A percentile compares a stretch with the other conserved stretches of the same genome.
Conservation (phyloP, 2,329 filamentous ascomycete species). For the Epichloe glyceriae region DNA sequence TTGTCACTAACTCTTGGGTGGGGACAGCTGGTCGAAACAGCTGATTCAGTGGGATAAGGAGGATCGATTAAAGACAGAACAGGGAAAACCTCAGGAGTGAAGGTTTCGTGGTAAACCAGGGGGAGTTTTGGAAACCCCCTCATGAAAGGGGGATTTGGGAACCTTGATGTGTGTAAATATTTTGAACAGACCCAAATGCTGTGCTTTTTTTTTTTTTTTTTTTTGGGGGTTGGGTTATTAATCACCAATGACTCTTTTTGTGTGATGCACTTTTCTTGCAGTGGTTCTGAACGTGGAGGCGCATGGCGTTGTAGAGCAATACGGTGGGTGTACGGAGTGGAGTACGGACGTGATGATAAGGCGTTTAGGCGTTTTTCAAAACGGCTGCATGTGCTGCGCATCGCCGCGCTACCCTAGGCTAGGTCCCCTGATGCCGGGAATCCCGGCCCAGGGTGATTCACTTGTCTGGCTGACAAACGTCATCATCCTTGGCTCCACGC, state of each 20-base stretch:
- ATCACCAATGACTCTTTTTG: background rate
- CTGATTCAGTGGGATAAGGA: constrained; percentile 32
- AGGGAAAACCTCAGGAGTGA: constrained; percentile 18
- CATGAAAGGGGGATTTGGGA: background rate
- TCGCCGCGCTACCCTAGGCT: background rate
- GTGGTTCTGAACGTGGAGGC: background rate
- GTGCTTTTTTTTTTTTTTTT: background rate
- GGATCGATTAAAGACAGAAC: constrained; percentile 23
- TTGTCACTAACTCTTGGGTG: background rate
- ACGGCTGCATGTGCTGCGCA: background rate
- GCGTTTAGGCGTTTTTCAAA: background rate
- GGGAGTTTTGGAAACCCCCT: background rate
- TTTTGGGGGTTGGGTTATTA: background rate
- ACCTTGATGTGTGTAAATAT: constrained; percentile 8
- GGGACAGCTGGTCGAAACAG: constrained; percentile 31
- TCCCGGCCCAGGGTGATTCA: background rate
- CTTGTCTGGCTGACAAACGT: constrained; percentile 6
- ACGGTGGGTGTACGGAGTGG: background rate
- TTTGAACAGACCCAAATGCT: background rate
- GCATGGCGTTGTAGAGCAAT: no score
- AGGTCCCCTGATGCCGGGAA: background rate
- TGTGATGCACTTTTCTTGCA: background rate
- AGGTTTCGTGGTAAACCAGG: background rate
- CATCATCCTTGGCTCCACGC: constrained; percentile 2
- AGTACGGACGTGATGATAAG: background rate